Base-by-base conservation (phyloP, 1,284 basidiomycete species). In the Paramarasmius palmivorus region DNA sequence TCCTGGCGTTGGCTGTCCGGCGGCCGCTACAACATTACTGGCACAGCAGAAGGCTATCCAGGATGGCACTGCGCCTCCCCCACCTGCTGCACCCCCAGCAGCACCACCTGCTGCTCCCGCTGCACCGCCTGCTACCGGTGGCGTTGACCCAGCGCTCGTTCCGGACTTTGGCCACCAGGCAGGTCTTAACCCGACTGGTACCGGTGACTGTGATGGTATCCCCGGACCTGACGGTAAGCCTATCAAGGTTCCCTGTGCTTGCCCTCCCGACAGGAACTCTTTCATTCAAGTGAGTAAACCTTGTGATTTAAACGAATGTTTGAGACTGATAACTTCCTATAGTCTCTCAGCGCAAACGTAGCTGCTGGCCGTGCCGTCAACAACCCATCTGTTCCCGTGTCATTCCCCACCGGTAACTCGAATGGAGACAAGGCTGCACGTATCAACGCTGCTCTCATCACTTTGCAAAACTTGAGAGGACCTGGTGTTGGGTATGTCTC, bases 1-100 rank as follows among this genome's bases (percentile, higher is more conserved):
- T 0, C 69, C 79, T 3, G 81, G 81, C 9, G 60, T 69, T 7
- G 82, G 81, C 8, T 84, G 82, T 63, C 81, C 82, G 4, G 73
- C 74, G 25, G 70, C 73, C 4, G 72, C 78, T 4, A 82, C 81
- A 0, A 83, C 79, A 0, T 77, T 82, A 57, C 50, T 69, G 4
- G 74, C 74, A 0, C 80, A 81, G 55, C 70, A 71, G 19, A 66
- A 73, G 56, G 78, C 76, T 7, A 74, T 82, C 44, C 65, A 69
- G 42, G 68, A 65, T 53, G 68, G 67, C n/a, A 63, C 63, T 40
- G 63, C 50, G 29, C 57, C 59, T 17, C 23, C 63, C 5, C 47
- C 66, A 20, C 19, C 59, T 44, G 40, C 50, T 23, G 39, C 55
- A 5, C 48, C 55, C 4, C 22, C 54, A 22, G 45, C 54, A 44